Evolutionary conservation across 768 basidiomycete species (phyloP), one percentile per base, ranked within the genome.

Genomic region (Cantharellus cinnabarinus): DNA sequence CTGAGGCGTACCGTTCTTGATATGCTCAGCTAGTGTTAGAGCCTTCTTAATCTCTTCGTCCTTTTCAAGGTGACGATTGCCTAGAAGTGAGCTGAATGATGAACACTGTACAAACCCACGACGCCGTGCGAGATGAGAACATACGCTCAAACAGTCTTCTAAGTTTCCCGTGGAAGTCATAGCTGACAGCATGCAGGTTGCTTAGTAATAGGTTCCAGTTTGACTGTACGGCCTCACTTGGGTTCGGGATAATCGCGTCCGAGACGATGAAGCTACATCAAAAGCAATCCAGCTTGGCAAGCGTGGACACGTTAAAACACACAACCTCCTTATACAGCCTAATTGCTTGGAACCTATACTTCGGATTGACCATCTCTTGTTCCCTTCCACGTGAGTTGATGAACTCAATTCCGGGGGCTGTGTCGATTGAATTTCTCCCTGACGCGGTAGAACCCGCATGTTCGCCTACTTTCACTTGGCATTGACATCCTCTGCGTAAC

Each of bases 221-320:
- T 29, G 50, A 42, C 61, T 59, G 60, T 76, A 62, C 59, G 3
- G 42, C 7, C 80, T 68, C 65, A 89, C 87, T 78, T 76, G 52
- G 85, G 80, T 66, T 90, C 87, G 41, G 83, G 83, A 63, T 89
- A 88, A 53, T 89, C 85, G 60, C 82, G 75, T 2, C 87, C 86
- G 0, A 90, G 76, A 59, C 84, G 75, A 63, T 83, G 80, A 4
- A 90, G 76, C 66, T 62, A 15, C 35, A 29, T 29, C 20, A 29
- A 1, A 29, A 29, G 20, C 20, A 29, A 29, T 29, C 20, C 20
- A 29, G 20, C 20, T 29, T 29, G 20, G 5, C 35, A 7, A 29
- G 58, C 35, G 29, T 42, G 20, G 20, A 34, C 42, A 20, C n/a
- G 39, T 14, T 15, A 42, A n/a, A 20, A 39, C 15, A 37, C n/a